Percentiles rank a stretch among this genome's conserved stretches.
These are phyloP conservation scores for Coriaria nepalensis DNA, from an alignment of 306 rosid genomes.

Conservation along the genomic window DNA sequence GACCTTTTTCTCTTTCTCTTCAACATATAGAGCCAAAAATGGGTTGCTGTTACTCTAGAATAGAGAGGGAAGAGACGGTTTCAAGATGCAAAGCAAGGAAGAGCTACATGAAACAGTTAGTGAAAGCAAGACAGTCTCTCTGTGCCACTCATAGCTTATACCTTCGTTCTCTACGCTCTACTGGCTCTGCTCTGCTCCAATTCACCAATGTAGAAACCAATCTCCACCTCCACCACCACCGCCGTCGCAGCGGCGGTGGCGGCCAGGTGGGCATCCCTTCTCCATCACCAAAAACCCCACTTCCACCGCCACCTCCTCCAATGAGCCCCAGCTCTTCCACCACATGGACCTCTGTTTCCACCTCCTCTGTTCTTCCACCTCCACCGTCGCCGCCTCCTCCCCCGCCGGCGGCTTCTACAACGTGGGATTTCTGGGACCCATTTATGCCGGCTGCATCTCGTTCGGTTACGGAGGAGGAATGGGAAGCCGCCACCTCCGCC, in stretches of 20 bases:
- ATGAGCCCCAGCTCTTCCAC: constrained; percentile 54
- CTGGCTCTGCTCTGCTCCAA: constrained; percentile 71
- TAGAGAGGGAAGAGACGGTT: constrained; percentile 73
- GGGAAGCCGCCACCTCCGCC: constrained; percentile 60
- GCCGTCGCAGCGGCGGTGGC: constrained; percentile 1
- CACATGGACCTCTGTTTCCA: constrained; percentile 64
- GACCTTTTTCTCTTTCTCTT: neutral
- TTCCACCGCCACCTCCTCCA: constrained; percentile 45
- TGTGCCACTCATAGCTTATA: constrained; percentile 66
- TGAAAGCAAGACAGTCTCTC: constrained; percentile 60
- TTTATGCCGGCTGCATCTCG: constrained; percentile 51
- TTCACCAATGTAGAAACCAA: constrained; percentile 60
- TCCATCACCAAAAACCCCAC: constrained; percentile 36
- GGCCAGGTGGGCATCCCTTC: constrained; percentile 33
- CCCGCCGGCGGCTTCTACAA: constrained; percentile 41
- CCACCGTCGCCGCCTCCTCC: constrained; percentile 56
- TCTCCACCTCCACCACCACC: constrained; percentile 31
- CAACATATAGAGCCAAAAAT: constrained; percentile 14
- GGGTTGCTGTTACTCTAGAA: constrained; percentile 72
- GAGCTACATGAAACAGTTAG: constrained; percentile 74
- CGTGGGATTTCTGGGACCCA: constrained; percentile 99
- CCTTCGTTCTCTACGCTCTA: constrained; percentile 59
- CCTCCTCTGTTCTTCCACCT: constrained; percentile 49
- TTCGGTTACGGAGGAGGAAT: constrained; percentile 64
- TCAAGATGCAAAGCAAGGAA: constrained; percentile 60